Evolutionary conservation across 768 basidiomycete genomes (phyloP).

Genomic region (Kwoniella bestiolae): DNA sequence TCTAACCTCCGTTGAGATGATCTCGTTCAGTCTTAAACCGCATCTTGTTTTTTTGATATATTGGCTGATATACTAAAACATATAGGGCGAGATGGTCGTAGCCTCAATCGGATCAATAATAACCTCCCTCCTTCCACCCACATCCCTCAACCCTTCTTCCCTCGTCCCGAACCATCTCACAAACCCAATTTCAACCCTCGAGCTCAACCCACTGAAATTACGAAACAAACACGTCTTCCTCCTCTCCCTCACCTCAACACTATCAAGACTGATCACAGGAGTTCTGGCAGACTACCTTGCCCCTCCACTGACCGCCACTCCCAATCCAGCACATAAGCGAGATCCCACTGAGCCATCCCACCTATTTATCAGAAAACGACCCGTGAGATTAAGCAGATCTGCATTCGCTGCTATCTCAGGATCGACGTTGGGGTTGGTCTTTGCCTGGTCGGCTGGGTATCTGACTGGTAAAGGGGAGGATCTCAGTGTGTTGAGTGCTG

Average conservation of each 20-base stretch:
- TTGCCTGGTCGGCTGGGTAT: conserved; percentile 40
- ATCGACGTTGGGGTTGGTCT: conserved; percentile 42
- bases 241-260: conserved; percentile 51
- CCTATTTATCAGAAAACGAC: conserved; percentile 36
- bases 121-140: conserved; percentile 49
- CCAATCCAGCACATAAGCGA: conserved; percentile 24
- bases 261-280: conserved; percentile 51
- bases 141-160: conserved; percentile 3
- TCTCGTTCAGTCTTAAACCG: too few relatives aligned
- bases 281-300: conserved; percentile 51
- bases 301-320: conserved; percentile 35
- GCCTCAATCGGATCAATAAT: conserved; percentile 55
- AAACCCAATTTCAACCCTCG: conserved; percentile 1
- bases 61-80: too few relatives aligned
- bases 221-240: conserved; percentile 55
- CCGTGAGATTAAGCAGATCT: conserved; percentile 36
- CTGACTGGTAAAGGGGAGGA: conserved; percentile 41
- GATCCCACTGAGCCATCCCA: conserved; percentile 35
- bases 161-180: too few relatives aligned
- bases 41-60: too few relatives aligned
- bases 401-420: conserved; percentile 47
- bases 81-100: conserved; percentile 55
- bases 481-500: conserved; percentile 52
- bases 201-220: conserved; percentile 33
- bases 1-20: too few relatives aligned